Base-by-base conservation (phyloP, 257 asterid genomes). In the Scutellaria barbata region DNA sequence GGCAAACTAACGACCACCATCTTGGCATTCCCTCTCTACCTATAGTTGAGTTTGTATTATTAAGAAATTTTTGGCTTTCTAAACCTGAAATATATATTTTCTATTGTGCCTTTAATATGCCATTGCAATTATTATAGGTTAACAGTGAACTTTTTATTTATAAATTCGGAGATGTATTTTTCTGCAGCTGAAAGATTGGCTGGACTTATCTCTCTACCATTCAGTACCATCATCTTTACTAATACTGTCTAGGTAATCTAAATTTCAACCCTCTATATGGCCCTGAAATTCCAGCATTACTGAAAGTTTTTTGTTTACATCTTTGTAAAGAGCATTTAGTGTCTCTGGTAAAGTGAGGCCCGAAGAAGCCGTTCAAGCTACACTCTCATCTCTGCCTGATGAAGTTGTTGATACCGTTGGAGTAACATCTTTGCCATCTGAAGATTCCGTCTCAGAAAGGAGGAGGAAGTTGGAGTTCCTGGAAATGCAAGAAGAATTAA, bases 361-460 rank as follows among this genome's bases (percentile, higher is more conserved):
- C 59, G 98, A 92, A 79, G 99, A 95, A 76, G 99, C 90, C 66
- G 96, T 92, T 71, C 89, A 85, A 73, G 95, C 95, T 80, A 92
- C 99, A 9, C 82, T 95, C 62, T 90, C 96, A 67, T 95, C 99
- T 63, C 88, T 95, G 64, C 99, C 99, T 60, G 99, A 95, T 84
- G 99, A 95, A 82, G 98, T 95, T 79, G 99, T 92, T 79, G 97
- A 88, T 76, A 92, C 96, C 17, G 94, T 95, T 47, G 99, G 98
- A 10, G 66, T 91, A 63, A 90, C 96, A 60, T 59, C 92, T 73
- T 85, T 94, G 86, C 96, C 97, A 73, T 90, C 99, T 72, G 99
- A 92, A 83, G 99, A 95, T 83, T 79, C 94, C 6, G 83, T 95
- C 48, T 85, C 98, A 5, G 99, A 95, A 76, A 91, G 96, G 88